phyloP scores from a whole-genome alignment of 805 yeast genomes.

The Candida hungchunana region DNA sequence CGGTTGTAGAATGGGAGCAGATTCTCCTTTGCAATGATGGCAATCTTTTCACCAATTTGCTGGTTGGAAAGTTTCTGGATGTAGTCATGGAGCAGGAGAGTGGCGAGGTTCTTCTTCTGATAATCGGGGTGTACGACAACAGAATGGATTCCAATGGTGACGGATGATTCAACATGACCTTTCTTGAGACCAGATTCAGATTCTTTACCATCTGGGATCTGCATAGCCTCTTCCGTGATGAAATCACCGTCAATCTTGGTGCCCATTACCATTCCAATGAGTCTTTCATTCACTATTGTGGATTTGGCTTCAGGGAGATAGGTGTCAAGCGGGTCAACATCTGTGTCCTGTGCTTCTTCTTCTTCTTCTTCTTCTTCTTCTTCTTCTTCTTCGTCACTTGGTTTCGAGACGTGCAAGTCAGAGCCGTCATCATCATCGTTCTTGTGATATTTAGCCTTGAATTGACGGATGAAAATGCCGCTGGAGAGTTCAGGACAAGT shows the following conservation, averaged over 20 bases:
- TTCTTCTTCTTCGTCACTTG: slow-evolving; percentile 5
- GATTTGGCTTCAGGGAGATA: slow-evolving; percentile 25
- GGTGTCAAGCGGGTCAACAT: slow-evolving; percentile 28
- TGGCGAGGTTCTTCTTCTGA: slow-evolving; percentile 79
- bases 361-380: slow-evolving; percentile 24
- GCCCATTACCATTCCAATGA: slow-evolving; percentile 78
- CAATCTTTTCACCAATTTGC: slow-evolving; percentile 74
- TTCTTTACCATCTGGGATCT: slow-evolving; percentile 39
- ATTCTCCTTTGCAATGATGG: slow-evolving; percentile 65
- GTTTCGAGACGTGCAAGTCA: slow-evolving; percentile 10
- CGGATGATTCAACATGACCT: slow-evolving; percentile 76
- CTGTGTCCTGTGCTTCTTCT: slow-evolving; percentile 22
- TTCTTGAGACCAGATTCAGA: slow-evolving; percentile 16
- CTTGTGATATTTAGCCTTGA: slow-evolving; percentile 27
- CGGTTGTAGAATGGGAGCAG: slow-evolving; percentile 75
- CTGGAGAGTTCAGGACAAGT: slow-evolving; percentile 88
- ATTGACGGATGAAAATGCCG: slow-evolving; percentile 79
- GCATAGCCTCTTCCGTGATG: slow-evolving; percentile 60
- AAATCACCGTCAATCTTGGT: slow-evolving; percentile 55
- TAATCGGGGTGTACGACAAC: slow-evolving; percentile 72
- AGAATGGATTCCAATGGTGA: slow-evolving; percentile 76
- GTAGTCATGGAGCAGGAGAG: slow-evolving; percentile 81
- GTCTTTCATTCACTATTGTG: slow-evolving; percentile 50
- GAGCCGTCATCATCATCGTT: slow-evolving; percentile 15
- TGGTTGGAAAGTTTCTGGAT: slow-evolving; percentile 86